Evolutionary conservation across 768 basidiomycete genomes (phyloP), one percentile per base, ranked within the genome.

Genomic region (Termitomyces sp.): DNA sequence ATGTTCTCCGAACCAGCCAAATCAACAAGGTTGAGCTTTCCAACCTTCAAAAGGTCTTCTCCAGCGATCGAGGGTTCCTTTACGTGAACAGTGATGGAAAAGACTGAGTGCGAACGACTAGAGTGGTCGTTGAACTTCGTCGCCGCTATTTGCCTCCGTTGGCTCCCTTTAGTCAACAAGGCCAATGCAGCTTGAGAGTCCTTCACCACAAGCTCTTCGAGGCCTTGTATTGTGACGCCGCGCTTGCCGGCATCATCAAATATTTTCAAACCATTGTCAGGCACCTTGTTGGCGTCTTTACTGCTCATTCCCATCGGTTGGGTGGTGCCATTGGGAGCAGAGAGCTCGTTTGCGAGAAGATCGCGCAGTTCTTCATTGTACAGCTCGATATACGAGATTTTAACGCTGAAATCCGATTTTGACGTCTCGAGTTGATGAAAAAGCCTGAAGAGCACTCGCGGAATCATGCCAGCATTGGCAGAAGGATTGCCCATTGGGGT

Each of bases 301-400:
- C 77, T 68, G 11, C 80, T 82, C 72, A 85, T 81, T 24, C 87
- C 88, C 92, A 93, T 93, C 0, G 92, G 90, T 62, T 94, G 91
- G 11, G 76, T 77, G 55, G 78, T 81, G 34, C 86, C 86, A 4
- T 76, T 74, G 3, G 91, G 90, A 2, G 86, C 80, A 1, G 85
- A 69, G 50, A 94, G 80, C n/a, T 96, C 94, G 53, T 76, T 78
- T 12, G 91, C 83, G 33, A 98, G 83, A 30, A 99, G 83, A 71
- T 99, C 97, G 24, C 97, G 89, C 6, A 99, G 83, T 69, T 98
- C 97, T 76, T 99, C 97, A 69, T 99, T 99, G 73, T 98, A 99
- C 22, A 99, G 80, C 70, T 99, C 97, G 55, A 99, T 80, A 71
- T 87, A 98, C 0, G 95, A 96, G 55, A 96, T 83, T 68, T 92